Conservation (phyloP, 257 asterid genomes). For the Orobanche coerulescens region DNA sequence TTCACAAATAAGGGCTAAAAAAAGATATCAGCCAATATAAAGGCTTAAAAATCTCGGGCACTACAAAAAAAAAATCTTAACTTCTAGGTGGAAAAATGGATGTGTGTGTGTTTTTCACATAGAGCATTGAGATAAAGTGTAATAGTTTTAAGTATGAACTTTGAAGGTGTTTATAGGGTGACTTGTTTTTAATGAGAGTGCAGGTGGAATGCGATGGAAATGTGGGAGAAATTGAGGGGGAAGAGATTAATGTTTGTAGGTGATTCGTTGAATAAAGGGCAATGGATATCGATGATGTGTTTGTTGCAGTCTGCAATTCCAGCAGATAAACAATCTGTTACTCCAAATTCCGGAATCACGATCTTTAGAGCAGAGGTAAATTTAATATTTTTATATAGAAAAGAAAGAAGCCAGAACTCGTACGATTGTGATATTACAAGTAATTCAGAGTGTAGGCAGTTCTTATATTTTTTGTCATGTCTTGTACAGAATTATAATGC, state of each 20-base stretch:
- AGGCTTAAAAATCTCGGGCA: no score
- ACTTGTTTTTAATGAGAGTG: constrained; percentile 20
- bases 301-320: constrained; percentile 66
- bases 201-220: constrained; percentile 76
- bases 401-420: no score
- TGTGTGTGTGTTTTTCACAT: no score
- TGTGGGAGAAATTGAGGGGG: constrained; percentile 94
- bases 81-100: no score
- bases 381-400: no score
- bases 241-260: constrained; percentile 93
- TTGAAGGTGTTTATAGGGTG: no score
- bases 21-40: no score
- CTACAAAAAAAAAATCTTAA: no score
- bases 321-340: constrained; percentile 50
- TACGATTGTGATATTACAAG: no score
- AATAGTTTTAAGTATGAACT: no score
- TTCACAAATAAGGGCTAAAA: no score
- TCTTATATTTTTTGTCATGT: not conserved
- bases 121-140: not conserved
- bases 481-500: constrained; percentile 70
- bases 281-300: constrained; percentile 94
- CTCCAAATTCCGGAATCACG: constrained; percentile 84
- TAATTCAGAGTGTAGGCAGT: not conserved
- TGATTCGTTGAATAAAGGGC: constrained; percentile 88
- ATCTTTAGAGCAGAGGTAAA: constrained; percentile 82